Evolutionary conservation across 345 rosid genomes (phyloP).

Genomic region (Pseudoturritis turrita): DNA sequence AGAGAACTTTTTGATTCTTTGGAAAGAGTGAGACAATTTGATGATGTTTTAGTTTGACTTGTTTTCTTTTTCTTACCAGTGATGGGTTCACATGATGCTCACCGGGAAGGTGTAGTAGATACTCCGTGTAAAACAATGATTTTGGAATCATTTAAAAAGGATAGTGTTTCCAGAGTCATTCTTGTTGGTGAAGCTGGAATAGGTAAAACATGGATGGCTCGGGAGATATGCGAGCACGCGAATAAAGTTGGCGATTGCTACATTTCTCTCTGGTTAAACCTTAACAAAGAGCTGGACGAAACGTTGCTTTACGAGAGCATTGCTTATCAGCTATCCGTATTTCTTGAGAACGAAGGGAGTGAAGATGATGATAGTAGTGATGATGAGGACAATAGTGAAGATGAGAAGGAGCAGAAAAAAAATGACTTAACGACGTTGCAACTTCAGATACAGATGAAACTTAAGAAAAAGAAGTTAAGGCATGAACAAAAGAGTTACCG

Average conservation of each 20-base stretch:
- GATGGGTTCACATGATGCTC: not conserved
- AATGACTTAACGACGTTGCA: not conserved
- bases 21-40: not conserved
- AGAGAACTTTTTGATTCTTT: not conserved
- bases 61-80: not conserved
- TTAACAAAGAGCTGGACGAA: not conserved
- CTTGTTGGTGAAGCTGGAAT: not conserved
- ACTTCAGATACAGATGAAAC: not conserved
- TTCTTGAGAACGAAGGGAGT: constrained; percentile 13
- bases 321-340: constrained; percentile 26
- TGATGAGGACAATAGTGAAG: not conserved
- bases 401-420: not conserved
- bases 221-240: not conserved
- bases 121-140: not conserved
- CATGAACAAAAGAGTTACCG: not conserved
- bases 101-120: not conserved
- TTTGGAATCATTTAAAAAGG: not conserved
- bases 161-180: not conserved
- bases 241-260: not conserved
- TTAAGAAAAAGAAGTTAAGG: not conserved
- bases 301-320: constrained; percentile 16
- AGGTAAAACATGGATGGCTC: not conserved
- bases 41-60: not conserved
- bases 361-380: not conserved
- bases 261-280: not conserved